These are phyloP conservation scores for Erodium moschatum DNA, from an alignment of 441 rosid genomes.

Conservation along the genomic window DNA sequence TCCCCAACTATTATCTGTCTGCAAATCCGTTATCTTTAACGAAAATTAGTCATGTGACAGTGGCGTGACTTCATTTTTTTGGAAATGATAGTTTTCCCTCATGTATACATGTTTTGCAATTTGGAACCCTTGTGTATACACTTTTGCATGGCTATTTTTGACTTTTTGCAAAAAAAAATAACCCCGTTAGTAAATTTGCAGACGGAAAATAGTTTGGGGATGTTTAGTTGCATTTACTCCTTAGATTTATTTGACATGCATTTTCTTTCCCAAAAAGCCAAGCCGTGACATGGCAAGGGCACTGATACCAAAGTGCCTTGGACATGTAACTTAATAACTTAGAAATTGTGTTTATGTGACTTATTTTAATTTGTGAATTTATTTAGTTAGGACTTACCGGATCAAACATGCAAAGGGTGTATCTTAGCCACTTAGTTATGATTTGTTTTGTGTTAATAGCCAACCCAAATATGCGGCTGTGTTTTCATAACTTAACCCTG, in stretches of 20 bases:
- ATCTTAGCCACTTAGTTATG: background rate
- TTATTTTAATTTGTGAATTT: background rate
- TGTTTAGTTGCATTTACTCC: no score
- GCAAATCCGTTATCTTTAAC: no score
- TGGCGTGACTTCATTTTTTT: no score
- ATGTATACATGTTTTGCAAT: no score
- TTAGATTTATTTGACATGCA: background rate
- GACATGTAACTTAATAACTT: background rate
- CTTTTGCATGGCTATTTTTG: no score
- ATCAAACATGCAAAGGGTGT: background rate
- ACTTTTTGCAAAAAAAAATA: no score
- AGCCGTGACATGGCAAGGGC: background rate
- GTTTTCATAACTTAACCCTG: background rate
- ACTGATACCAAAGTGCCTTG: background rate
- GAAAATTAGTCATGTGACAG: no score
- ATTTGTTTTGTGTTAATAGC: constrained; percentile 1
- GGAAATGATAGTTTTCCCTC: no score
- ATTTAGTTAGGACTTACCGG: background rate
- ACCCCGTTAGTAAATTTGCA: no score
- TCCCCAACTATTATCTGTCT: no score
- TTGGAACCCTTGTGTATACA: no score
- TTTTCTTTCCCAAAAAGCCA: background rate
- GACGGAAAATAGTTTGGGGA: no score
- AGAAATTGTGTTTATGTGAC: background rate
- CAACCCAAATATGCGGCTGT: background rate